Evolutionary conservation across 371 early-diverging fungal genomes (phyloP), one percentile per base, ranked within the genome.

Genomic region (Mucor plumbeus): DNA sequence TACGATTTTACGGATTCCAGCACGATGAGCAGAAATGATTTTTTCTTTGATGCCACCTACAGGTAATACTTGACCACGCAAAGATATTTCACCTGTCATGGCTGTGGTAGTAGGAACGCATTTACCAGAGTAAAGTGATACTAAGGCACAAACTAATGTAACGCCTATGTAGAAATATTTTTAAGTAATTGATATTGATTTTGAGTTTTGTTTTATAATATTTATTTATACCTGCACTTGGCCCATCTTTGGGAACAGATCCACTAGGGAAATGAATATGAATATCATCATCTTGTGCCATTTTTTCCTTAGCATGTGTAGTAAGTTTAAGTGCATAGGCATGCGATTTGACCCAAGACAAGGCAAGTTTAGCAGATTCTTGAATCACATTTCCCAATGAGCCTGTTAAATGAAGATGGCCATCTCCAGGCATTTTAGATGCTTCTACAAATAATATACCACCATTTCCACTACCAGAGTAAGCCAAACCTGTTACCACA

Each of bases 21-120:
- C 90, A 4, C 94, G 87, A 71, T 94, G 93, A 0, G 95, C 95
- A 2, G 94, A 92, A 13, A 93, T 84, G n/a, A 93, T 86, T 73
- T 94, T 94, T 72, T 95, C 94, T 74, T 92, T 92, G 73, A 95
- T 88, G 6, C 94, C 94, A 0, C 94, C 93, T 3, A 96, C 93
- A 17, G 94, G 94, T 38, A 93, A 78, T 3, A 96, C 94, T 48
- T 87, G 83, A 0, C 96, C 96, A 5, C 92, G 86, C 11, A 95
- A 78, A 0, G 94, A 92, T 19, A 96, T 87, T 75, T 96, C 96
- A 31, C 96, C 96, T 5, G 94, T 94, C 91, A 94, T 92, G 6
- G 91, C 92, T 0, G 87, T 85, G 5, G 83, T 83, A 5, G 80
- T 58, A 13, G 88, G 85, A 1, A 92, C 88, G 26, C 80, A 73